Conservation (phyloP, 805 yeast species). For the Pichia pseudocactophila region DNA sequence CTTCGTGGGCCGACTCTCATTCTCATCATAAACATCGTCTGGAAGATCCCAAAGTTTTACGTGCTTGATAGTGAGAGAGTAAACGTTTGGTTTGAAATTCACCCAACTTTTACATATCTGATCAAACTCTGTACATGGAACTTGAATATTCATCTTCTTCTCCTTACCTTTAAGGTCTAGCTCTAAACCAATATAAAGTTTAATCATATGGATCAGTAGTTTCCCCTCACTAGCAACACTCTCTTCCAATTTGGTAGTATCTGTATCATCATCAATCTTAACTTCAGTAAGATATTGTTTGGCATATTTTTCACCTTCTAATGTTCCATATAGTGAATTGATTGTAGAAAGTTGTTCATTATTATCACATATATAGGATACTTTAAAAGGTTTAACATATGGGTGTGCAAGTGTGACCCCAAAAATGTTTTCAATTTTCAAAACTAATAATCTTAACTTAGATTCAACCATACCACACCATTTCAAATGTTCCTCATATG, state of each 20-base stretch:
- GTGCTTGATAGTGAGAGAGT: slow-evolving; percentile 58
- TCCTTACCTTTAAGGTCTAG: slow-evolving; percentile 43
- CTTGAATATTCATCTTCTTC: slow-evolving; percentile 71
- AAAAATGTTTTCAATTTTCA: slow-evolving; percentile 67
- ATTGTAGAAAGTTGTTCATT: slow-evolving; percentile 32
- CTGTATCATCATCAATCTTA: slow-evolving; percentile 25
- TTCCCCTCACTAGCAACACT: slow-evolving; percentile 19
- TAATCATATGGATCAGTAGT: slow-evolving; percentile 49
- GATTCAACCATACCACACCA: slow-evolving; percentile 95
- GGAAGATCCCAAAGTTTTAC: slow-evolving; percentile 78
- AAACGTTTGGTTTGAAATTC: slow-evolving; percentile 50
- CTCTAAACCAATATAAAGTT: slow-evolving; percentile 72
- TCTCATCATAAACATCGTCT: slow-evolving; percentile 70
- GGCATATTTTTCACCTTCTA: slow-evolving; percentile 41
- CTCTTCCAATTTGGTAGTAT: slow-evolving; percentile 22
- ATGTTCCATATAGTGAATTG: slow-evolving; percentile 43
- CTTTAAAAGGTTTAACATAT: slow-evolving; percentile 66
- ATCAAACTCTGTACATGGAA: slow-evolving; percentile 86
- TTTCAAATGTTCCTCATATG: slow-evolving; percentile 73
- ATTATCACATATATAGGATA: slow-evolving; percentile 34
- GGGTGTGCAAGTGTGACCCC: slow-evolving; percentile 87
- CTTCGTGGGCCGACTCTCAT: slow-evolving; percentile 67
- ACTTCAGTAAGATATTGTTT: slow-evolving; percentile 27
- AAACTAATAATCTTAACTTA: slow-evolving; percentile 70
- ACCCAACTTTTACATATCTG: slow-evolving; percentile 69